Conservation (phyloP, 345 rosid genomes). For the Cochlearia excelsa region DNA sequence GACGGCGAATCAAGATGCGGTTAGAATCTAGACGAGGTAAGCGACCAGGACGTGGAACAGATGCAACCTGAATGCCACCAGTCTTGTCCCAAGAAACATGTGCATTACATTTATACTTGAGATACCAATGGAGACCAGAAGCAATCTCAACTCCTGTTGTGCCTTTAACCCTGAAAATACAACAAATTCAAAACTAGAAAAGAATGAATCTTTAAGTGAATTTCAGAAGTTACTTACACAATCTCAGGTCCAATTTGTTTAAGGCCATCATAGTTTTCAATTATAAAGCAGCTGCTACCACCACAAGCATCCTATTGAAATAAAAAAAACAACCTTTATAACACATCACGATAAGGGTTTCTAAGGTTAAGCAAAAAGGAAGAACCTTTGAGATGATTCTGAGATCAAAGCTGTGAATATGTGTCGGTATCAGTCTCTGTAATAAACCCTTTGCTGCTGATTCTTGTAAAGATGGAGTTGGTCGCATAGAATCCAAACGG, state of each 20-base stretch:
- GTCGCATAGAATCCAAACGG: conserved; percentile 61
- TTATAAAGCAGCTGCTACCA: conserved; percentile 65
- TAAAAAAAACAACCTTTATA: conserved; percentile 3
- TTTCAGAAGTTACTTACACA: conserved; percentile 44
- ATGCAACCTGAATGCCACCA: conserved; percentile 75
- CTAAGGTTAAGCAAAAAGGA: background rate
- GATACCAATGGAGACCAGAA: conserved; percentile 91
- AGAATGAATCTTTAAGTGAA: conserved; percentile 4
- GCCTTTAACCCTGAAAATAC: conserved; percentile 60
- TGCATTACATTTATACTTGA: conserved; percentile 81
- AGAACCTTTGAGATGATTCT: conserved; percentile 66
- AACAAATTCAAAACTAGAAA: background rate
- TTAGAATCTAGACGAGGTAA: conserved; percentile 61
- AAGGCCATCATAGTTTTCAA: conserved; percentile 43
- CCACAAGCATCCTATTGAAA: conserved; percentile 69
- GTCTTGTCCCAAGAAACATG: conserved; percentile 97
- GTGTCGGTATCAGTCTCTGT: conserved; percentile 68
- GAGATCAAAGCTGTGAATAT: conserved; percentile 60
- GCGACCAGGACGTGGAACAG: conserved; percentile 70
- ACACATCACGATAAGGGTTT: background rate
- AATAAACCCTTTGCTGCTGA: conserved; percentile 71
- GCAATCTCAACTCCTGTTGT: conserved; percentile 82
- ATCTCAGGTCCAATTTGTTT: conserved; percentile 58
- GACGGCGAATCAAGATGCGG: conserved; percentile 68
- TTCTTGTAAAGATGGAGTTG: conserved; percentile 56